Conservation (phyloP, 257 asterid species). For the Nicotiana benthamiana region DNA sequence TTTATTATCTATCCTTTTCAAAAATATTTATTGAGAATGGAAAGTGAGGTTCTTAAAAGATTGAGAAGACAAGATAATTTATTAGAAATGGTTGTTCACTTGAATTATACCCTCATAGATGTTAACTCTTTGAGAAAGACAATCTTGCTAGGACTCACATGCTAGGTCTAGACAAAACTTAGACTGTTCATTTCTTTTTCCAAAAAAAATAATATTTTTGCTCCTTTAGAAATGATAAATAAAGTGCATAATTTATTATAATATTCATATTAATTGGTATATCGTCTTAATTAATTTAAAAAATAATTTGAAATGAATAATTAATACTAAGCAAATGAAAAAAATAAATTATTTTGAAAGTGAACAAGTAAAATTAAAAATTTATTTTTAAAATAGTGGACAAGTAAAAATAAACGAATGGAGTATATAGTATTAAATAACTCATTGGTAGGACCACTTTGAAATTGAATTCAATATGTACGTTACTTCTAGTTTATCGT, state of each 20-base stretch:
- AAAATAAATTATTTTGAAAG: no score
- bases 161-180: background rate
- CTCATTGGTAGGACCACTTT: background rate
- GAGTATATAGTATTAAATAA: no score
- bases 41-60: background rate
- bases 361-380: no score
- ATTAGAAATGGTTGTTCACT: background rate
- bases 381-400: no score
- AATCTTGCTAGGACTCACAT: background rate
- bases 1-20: background rate
- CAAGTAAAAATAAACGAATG: no score
- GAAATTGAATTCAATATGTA: background rate
- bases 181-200: background rate
- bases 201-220: no score
- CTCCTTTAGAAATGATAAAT: no score
- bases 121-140: constrained; percentile 1
- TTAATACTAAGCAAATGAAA: no score
- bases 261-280: no score
- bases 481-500: background rate
- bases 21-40: background rate
- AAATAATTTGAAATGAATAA: no score
- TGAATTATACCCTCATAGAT: background rate
- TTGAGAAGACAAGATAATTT: background rate
- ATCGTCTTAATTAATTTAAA: no score
- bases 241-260: no score